phyloP scores from a whole-genome alignment of 164 flowering plant species.

The Magnolia changhungtana region DNA sequence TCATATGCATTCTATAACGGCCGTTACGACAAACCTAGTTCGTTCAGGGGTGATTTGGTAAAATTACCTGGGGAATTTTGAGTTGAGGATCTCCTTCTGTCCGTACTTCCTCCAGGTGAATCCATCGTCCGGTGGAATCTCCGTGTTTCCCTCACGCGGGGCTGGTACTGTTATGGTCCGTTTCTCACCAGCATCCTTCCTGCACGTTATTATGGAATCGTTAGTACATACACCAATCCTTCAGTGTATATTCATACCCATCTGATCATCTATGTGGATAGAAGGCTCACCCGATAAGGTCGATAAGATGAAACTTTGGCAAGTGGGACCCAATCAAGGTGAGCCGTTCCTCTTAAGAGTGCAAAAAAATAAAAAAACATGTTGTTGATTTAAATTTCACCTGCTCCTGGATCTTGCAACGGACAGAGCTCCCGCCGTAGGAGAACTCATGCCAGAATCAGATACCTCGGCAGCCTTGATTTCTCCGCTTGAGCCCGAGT shows the following conservation, averaged over 20 bases:
- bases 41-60: background rate
- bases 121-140: conserved; percentile 80
- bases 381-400: background rate
- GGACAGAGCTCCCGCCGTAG: background rate
- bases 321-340: too few species aligned
- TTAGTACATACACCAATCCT: background rate
- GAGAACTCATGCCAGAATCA: background rate
- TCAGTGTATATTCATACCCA: background rate
- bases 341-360: too few species aligned
- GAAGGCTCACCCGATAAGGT: too few species aligned
- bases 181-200: conserved; percentile 27
- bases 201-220: conserved; percentile 8
- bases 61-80: conserved; percentile 63
- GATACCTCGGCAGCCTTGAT: background rate
- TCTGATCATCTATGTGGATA: too few species aligned
- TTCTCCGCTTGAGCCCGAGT: background rate
- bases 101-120: conserved; percentile 85
- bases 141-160: conserved; percentile 54
- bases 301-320: too few species aligned
- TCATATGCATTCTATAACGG: too few species aligned
- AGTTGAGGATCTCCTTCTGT: conserved; percentile 65
- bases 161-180: conserved; percentile 41
- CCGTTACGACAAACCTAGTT: too few species aligned
- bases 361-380: too few species aligned
- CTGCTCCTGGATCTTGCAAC: conserved; percentile 5